A percentile compares a stretch with the other conserved stretches of the same genome.
Evolutionary conservation across 2,329 filamentous ascomycete species (phyloP).

Genomic region (Stachybotrys chlorohalonatus): DNA sequence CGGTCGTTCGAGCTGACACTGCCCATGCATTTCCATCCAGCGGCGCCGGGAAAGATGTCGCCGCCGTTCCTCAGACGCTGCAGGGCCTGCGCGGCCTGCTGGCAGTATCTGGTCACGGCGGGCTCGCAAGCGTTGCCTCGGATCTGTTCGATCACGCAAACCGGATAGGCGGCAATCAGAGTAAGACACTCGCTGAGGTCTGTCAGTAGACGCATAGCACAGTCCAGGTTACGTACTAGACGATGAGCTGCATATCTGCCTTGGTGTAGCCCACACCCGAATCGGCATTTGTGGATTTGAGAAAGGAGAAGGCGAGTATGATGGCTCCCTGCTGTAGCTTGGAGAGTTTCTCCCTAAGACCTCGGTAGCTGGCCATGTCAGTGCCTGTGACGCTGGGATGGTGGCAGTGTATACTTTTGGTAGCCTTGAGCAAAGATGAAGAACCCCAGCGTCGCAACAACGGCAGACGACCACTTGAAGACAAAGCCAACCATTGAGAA

Average conservation of each 20-base stretch:
- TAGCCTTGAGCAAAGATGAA: constrained; percentile 13
- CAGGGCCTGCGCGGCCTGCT: constrained; percentile 7
- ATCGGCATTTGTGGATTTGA: constrained; percentile 9
- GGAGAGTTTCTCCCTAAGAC: constrained; percentile 13
- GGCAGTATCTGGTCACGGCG: constrained; percentile 12
- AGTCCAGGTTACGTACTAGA: constrained; percentile 9
- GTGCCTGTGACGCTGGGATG: not conserved
- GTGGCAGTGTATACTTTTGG: constrained; percentile 5
- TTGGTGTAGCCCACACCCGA: not conserved
- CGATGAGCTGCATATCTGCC: constrained; percentile 7
- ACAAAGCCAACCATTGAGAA: not conserved
- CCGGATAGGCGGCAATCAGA: constrained; percentile 14
- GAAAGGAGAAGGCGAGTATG: constrained; percentile 11
- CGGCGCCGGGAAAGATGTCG: not conserved
- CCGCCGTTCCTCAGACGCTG: constrained; percentile 7
- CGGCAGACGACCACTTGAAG: not conserved
- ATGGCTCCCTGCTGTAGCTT: constrained; percentile 6
- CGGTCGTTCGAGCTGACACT: not conserved
- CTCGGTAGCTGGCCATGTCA: constrained; percentile 6
- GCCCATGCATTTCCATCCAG: not conserved
- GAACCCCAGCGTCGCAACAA: not conserved
- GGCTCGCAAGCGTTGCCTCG: constrained; percentile 14
- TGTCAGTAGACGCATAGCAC: constrained; percentile 2
- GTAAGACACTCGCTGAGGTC: constrained; percentile 14
- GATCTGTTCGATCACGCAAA: constrained; percentile 14